Conservation (phyloP, 768 basidiomycete genomes). For the Melanogaster broomeanus region DNA sequence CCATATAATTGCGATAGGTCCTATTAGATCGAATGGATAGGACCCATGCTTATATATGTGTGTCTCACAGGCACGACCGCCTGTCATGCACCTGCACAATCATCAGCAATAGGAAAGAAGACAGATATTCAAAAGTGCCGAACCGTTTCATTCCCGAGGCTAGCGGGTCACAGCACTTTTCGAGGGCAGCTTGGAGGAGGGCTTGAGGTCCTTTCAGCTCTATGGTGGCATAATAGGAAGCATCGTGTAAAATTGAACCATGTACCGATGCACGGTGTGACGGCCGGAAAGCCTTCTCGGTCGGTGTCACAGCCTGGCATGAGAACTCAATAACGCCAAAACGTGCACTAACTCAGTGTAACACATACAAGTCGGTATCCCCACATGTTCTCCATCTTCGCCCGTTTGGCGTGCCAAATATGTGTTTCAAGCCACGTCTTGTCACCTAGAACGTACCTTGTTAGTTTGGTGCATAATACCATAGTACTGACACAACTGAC, state of each 20-base stretch:
- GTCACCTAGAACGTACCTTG: slow-evolving; percentile 48
- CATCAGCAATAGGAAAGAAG: slow-evolving; percentile 1
- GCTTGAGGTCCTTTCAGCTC: slow-evolving; percentile 69
- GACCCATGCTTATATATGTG: slow-evolving; percentile 59
- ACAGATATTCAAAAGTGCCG: slow-evolving; percentile 1
- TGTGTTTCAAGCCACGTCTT: slow-evolving; percentile 97
- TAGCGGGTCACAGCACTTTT: slow-evolving; percentile 65
- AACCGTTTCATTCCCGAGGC: slow-evolving; percentile 66
- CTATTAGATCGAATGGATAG: slow-evolving; percentile 74
- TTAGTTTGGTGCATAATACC: neutral
- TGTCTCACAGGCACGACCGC: slow-evolving; percentile 66
- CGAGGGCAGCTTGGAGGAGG: slow-evolving; percentile 52
- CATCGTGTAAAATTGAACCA: slow-evolving; percentile 86
- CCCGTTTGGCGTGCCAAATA: slow-evolving; percentile 96
- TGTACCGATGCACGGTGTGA: slow-evolving; percentile 88
- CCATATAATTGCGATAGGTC: slow-evolving; percentile 79
- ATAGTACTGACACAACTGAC: slow-evolving; percentile 40
- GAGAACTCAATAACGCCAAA: neutral
- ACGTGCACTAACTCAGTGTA: neutral
- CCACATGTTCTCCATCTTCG: slow-evolving; percentile 94
- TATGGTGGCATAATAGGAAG: slow-evolving; percentile 78
- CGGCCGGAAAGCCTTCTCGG: slow-evolving; percentile 89
- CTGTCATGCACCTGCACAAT: slow-evolving; percentile 56
- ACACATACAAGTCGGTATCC: slow-evolving; percentile 77
- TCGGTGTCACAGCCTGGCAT: slow-evolving; percentile 74